phyloP scores from a whole-genome alignment of 169 alveolate genomes.

The Plasmodium relictum region DNA sequence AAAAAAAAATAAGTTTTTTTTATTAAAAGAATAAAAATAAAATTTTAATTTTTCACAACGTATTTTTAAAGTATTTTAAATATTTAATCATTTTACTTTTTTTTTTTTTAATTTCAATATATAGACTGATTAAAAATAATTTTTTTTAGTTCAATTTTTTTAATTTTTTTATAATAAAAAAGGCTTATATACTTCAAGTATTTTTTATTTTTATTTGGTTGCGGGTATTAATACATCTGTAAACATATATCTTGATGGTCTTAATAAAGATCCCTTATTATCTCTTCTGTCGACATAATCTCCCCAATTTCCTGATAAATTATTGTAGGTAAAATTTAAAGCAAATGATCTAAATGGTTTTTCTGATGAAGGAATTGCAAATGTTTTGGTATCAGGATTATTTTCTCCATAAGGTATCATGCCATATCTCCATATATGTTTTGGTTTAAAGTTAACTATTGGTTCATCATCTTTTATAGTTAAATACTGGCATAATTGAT shows the following conservation, averaged over 20 bases:
- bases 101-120: neutral
- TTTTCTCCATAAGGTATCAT: conserved; percentile 91
- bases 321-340: conserved; percentile 89
- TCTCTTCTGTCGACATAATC: conserved; percentile 91
- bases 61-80: neutral
- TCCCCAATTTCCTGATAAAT: conserved; percentile 93
- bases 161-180: neutral
- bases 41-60: neutral
- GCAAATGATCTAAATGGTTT: conserved; percentile 91
- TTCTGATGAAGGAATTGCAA: conserved; percentile 88
- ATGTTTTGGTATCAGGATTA: conserved; percentile 85
- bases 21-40: neutral
- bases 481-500: conserved; percentile 80
- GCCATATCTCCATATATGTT: conserved; percentile 82
- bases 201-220: conserved; percentile 78
- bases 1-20: neutral
- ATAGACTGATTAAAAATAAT: no score
- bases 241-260: conserved; percentile 90
- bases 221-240: conserved; percentile 89
- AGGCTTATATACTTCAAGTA: no score
- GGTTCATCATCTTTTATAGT: conserved; percentile 79
- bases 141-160: neutral
- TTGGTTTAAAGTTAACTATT: conserved; percentile 79
- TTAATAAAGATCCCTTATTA: conserved; percentile 88
- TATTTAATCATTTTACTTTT: no score